Evolutionary conservation across 2,329 filamentous ascomycete species (phyloP).

Genomic region (Sarocladium brachiariae): DNA sequence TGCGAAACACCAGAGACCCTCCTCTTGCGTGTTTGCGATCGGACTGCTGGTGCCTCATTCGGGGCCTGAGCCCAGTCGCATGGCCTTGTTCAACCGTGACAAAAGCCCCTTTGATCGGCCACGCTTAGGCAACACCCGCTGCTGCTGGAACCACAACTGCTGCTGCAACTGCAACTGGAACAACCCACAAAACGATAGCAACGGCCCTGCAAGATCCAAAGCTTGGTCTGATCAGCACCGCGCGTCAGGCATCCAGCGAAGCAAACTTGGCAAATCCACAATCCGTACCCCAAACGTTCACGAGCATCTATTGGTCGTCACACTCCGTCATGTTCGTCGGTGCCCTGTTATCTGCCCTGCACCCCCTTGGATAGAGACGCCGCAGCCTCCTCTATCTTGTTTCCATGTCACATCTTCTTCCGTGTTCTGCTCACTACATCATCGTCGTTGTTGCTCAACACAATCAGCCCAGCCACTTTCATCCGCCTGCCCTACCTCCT

Average conservation of each 20-base stretch:
- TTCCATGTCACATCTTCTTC: constrained; percentile 2
- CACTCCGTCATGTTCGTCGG: no score
- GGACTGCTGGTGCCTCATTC: neutral
- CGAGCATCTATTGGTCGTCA: neutral
- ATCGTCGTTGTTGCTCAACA: neutral
- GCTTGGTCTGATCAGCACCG: neutral
- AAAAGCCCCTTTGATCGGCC: neutral
- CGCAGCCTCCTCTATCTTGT: constrained; percentile 3
- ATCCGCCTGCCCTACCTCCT: no score
- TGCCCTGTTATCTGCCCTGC: constrained; percentile 7
- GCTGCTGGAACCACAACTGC: no score
- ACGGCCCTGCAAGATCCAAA: neutral
- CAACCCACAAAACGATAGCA: neutral
- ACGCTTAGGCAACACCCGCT: no score
- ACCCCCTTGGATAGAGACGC: neutral
- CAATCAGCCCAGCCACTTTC: no score
- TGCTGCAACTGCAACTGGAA: neutral
- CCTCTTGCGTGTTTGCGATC: constrained; percentile 4
- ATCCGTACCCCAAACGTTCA: constrained; percentile 2
- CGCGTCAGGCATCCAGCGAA: constrained; percentile 1
- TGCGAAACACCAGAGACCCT: constrained; percentile 5
- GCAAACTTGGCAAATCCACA: constrained; percentile 9
- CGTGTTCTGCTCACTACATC: neutral
- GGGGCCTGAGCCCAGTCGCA: constrained; percentile 6
- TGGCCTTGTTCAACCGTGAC: neutral